Base-by-base conservation (phyloP, 495 filamentous ascomycete species). In the Podospora australis region DNA sequence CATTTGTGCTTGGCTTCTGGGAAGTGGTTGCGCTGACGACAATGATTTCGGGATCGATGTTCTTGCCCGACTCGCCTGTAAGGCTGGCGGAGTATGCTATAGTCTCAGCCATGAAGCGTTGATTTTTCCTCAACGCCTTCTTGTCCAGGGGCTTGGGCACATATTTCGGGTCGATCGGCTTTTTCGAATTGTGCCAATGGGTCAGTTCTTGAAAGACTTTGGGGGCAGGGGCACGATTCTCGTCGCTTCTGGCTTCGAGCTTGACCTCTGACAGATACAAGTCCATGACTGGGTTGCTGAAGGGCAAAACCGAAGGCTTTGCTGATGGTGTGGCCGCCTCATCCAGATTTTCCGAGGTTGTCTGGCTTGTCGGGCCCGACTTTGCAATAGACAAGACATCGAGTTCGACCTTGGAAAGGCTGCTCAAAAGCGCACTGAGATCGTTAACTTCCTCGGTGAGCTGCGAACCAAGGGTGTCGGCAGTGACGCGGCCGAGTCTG, bases 31-130 rank as follows among this genome's bases (percentile, higher is more conserved):
- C n/a, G 34, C 13, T 16, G 34, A 36, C n/a, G 7, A 78, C 70
- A 34, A 87, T 72, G 0, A 60, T 74, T 54, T 86, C 75, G 3
- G 80, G 82, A 6, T 83, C 71, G n/a, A 89, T 64, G 5, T 66
- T 68, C 46, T 78, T 81, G 4, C 83, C 84, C 2, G 70, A 66
- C 6, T 78, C 67, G 40, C 82, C 82, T 0, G 82, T 83, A 24
- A 90, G 65, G 64, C 83, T 87, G 9, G 77, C 83, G 1, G 86
- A 82, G 60, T 89, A 90, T 2, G 70, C 65, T 39, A 67, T 69
- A 65, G 86, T 85, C 45, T 85, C 80, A 0, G 68, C 69, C 73
- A 82, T 79, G 57, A 73, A 74, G 48, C 78, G 75, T 48, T 84
- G 77, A 2, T 63, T 64, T 48, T 62, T 68, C 32, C 59, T 61